Conservation (phyloP, 306 rosid genomes). For the Heteromeles arbutifolia region DNA sequence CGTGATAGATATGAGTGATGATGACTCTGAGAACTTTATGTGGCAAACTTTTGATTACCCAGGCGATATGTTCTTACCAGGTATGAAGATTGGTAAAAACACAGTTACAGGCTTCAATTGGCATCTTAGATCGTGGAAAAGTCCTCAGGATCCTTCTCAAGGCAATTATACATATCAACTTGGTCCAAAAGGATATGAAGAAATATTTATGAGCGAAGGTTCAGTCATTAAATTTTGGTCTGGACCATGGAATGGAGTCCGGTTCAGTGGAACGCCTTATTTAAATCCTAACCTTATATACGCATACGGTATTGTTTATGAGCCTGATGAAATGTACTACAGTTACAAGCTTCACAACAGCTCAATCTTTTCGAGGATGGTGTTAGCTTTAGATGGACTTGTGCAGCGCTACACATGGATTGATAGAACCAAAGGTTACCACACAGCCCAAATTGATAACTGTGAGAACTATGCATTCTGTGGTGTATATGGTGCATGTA, state of each 20-base stretch:
- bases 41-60: too few species aligned
- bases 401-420: constrained; percentile 8
- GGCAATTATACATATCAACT: constrained; percentile 5
- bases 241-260: background rate
- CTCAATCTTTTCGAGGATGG: constrained; percentile 30
- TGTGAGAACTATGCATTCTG: constrained; percentile 42
- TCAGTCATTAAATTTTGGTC: too few species aligned
- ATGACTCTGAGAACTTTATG: too few species aligned
- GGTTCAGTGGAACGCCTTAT: background rate
- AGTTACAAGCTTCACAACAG: constrained; percentile 21
- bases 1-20: too few species aligned
- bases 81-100: too few species aligned
- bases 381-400: constrained; percentile 15
- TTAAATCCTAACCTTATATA: background rate
- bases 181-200: background rate
- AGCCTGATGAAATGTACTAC: constrained; percentile 30
- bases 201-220: background rate
- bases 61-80: too few species aligned
- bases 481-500: constrained; percentile 40
- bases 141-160: constrained; percentile 40
- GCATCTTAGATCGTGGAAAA: constrained; percentile 30
- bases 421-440: background rate
- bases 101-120: constrained; percentile 17
- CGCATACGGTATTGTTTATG: constrained; percentile 21
- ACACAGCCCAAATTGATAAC: background rate